Evolutionary conservation across 2,329 filamentous ascomycete species (phyloP), one percentile per base, ranked within the genome.

Genomic region (Botrytis byssoidea): DNA sequence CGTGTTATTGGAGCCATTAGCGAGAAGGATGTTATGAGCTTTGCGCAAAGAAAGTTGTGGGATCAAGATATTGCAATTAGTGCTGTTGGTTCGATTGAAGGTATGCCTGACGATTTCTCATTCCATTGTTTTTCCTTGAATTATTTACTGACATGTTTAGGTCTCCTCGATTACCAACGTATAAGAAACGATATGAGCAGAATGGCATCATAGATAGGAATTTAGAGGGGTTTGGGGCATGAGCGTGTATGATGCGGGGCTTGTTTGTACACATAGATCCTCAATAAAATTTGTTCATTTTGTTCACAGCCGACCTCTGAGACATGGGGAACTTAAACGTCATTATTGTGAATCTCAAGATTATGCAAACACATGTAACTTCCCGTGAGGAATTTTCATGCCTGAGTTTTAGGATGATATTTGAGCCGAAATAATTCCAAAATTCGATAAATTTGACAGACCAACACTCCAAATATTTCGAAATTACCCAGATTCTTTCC

Each of bases 21-120:
- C 77, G 94, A 95, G 85, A 97, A 97, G 88, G 94, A 98, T 81
- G 93, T 99, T 77, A 98, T 98, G 93, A 90, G 92, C 81, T 99
- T 98, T 83, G 95, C 95, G 81, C 92, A 93, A 88, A 90, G 91
- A 85, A 97, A 96, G 87, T 87, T 99, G 75, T 99, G 96, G 96
- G 96, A 99, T 86, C 92, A 95, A 85, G 96, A 99, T 83, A 87
- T 99, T 80, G 96, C 96, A 81, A 89, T 99, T 83, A 95, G 91
- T 83, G 96, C 95, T 48, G 93, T 98, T 78, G 96, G 96, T 79
- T 91, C 90, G 85, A 94, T 98, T 82, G 96, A 98, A 89, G 95
- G 91, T 82, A 74, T 78, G 35, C 35, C 18, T 40, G 57, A 6
- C 22, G 22, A 65, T 16, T n/a, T 25, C 2, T 14, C n/a, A 59